Evolutionary conservation across 139 green algal species (phyloP).

Genomic region (Trebouxia sp.): DNA sequence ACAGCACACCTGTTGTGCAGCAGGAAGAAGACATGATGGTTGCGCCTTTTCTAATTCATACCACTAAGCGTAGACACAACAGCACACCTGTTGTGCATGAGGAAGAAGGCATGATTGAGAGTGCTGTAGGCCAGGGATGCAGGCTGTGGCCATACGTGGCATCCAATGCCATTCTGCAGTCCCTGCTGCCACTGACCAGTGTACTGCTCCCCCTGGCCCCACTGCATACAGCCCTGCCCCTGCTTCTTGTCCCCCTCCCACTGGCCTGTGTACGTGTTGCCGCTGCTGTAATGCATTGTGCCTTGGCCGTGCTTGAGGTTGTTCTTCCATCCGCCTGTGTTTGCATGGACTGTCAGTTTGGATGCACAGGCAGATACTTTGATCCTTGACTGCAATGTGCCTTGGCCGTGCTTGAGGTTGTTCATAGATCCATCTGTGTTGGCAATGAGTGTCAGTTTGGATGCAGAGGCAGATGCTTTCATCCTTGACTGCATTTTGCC

Average conservation of each 20-base stretch:
- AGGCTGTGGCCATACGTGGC: slow-evolving; percentile 61
- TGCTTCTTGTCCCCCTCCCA: slow-evolving; percentile 28
- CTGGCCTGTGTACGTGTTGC: slow-evolving; percentile 16
- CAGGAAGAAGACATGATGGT: too few relatives aligned
- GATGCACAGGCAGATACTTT: too few relatives aligned
- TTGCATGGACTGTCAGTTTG: too few relatives aligned
- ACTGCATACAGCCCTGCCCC: slow-evolving; percentile 30
- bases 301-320: slow-evolving; percentile 56
- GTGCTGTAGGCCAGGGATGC: slow-evolving; percentile 1
- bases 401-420: slow-evolving; percentile 55
- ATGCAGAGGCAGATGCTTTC: too few relatives aligned
- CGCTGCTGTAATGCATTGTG: slow-evolving; percentile 16
- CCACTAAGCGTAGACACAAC: too few relatives aligned
- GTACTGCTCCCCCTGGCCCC: slow-evolving; percentile 29
- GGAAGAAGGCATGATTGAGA: slow-evolving; percentile 54
- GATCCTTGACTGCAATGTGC: slow-evolving; percentile 19
- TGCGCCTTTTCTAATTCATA: too few relatives aligned
- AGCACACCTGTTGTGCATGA: slow-evolving; percentile 69
- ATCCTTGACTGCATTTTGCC: slow-evolving; percentile 26
- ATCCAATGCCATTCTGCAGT: slow-evolving; percentile 37
- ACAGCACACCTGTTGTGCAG: too few relatives aligned
- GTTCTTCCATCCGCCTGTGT: slow-evolving; percentile 56
- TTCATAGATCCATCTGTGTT: slow-evolving; percentile 56
- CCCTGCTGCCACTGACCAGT: slow-evolving; percentile 10
- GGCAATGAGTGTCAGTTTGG: too few relatives aligned